These are phyloP conservation scores for Myriosclerotinia duriaeana DNA, from an alignment of 2,329 filamentous ascomycete genomes.

Conservation along the genomic window DNA sequence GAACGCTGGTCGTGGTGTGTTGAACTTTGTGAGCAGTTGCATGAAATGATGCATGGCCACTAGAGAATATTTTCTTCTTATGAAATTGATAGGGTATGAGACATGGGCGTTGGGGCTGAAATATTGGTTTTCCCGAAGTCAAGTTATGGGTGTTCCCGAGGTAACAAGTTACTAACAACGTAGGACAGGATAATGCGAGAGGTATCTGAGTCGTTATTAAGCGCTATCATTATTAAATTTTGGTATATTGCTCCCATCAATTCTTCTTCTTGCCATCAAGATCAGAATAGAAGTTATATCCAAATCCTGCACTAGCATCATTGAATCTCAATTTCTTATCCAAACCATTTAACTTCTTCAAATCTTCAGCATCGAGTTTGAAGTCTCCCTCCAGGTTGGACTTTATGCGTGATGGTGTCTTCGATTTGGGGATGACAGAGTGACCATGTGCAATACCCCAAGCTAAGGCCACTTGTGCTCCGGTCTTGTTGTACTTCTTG, in stretches of 20 bases:
- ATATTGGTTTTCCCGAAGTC: constrained; percentile 4
- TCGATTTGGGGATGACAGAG: constrained; percentile 64
- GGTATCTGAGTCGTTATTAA: neutral
- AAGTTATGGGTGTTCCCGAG: neutral
- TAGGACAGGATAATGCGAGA: neutral
- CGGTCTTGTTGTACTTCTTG: constrained; percentile 54
- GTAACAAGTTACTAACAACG: too few relatives aligned
- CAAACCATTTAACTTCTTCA: constrained; percentile 51
- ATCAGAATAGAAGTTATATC: constrained; percentile 58
- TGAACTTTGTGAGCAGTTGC: constrained; percentile 3
- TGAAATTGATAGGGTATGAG: neutral
- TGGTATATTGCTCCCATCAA: neutral
- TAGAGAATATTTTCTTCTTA: neutral
- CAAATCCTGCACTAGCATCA: constrained; percentile 55
- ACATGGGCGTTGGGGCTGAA: constrained; percentile 4
- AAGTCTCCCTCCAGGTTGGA: constrained; percentile 66
- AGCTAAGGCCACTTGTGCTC: constrained; percentile 59
- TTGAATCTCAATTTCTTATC: constrained; percentile 65
- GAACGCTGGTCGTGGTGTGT: too few relatives aligned
- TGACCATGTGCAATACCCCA: constrained; percentile 58
- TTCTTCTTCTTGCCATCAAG: constrained; percentile 54
- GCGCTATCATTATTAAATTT: neutral
- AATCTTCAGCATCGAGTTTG: constrained; percentile 55
- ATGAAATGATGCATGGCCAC: neutral
- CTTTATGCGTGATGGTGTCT: constrained; percentile 56